Base-by-base conservation (phyloP, 345 rosid genomes). In the Laguncularia racemosa region DNA sequence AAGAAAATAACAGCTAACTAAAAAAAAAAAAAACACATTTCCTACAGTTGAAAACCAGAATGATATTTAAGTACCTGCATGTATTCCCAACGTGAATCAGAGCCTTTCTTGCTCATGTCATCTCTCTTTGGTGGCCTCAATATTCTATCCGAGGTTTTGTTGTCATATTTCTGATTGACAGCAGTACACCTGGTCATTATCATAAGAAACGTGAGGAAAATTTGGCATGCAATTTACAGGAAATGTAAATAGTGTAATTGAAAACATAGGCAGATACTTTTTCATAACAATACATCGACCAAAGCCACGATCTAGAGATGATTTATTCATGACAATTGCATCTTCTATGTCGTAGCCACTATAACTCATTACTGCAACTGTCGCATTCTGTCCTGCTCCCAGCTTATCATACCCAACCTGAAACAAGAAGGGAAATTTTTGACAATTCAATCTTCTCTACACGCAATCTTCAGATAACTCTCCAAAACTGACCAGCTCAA, bases 381-480 rank as follows among this genome's bases (percentile, higher is more conserved):
- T 92, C 57, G 97, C 98, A 81, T 92, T 92, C 72, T 92, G 95
- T 69, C 98, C 98, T 60, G 97, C 98, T 66, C 98, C 97, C 68
- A 92, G 98, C 73, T 92, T 89, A 74, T 92, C 98, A 57, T 83
- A 92, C 66, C 95, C 93, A 58, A 84, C 79, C 96, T 92, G 78
- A 77, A 66, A 74, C 21, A 51, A 60, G 20, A 21, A 20, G 18
- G 18, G 15, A 19, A 44, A 17, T 20, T 55, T 20, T 23, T 12
- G 23, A 33, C 6, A 3, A 33, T 33, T 2, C 40, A 33, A 23
- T 2, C 40, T 6, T 33, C 7, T 33, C 40, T 33, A 33, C 40
- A 0, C 12, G 38, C 56, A 26, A 15, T 33, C 46, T 16, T 40
- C 28, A 33, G 15, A 17, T 17, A 26, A 48, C 20, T 16, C 16